Percentiles rank a stretch among this genome's conserved stretches.
Conservation (phyloP, 768 basidiomycete species). For the Ramaria rubella region DNA sequence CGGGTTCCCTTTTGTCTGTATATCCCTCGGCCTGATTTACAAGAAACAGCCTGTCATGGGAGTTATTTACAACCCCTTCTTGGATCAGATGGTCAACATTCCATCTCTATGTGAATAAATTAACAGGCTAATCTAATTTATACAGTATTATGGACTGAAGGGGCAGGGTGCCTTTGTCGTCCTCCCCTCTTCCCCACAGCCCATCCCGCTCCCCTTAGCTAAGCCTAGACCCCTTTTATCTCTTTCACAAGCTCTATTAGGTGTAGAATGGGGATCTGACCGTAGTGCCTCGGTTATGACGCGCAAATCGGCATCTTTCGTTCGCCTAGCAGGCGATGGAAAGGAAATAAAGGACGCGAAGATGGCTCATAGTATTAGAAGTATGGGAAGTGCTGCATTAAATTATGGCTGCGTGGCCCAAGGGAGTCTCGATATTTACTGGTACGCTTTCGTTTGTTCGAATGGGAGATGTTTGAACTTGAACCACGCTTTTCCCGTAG, state of each 20-base stretch:
- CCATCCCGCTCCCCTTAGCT: conserved; percentile 50
- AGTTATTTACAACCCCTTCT: conserved; percentile 90
- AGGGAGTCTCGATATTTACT: conserved; percentile 83
- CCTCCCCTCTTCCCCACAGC: conserved; percentile 29
- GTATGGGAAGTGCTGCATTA: conserved; percentile 77
- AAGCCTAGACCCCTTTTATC: conserved; percentile 52
- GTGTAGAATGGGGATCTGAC: conserved; percentile 87
- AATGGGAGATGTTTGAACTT: conserved; percentile 1
- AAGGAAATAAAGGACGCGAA: conserved; percentile 58
- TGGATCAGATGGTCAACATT: conserved; percentile 62
- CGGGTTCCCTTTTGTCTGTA: conserved; percentile 81
- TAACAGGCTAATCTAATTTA: not conserved
- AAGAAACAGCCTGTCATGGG: conserved; percentile 77
- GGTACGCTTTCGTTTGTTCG: conserved; percentile 39
- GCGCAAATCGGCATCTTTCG: conserved; percentile 61
- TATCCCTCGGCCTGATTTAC: conserved; percentile 87
- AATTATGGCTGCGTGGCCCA: conserved; percentile 83
- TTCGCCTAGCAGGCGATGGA: conserved; percentile 66
- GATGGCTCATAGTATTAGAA: conserved; percentile 82
- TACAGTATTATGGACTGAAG: conserved; percentile 69
- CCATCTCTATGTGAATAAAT: not conserved
- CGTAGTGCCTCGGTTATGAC: conserved; percentile 46
- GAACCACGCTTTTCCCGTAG: conserved; percentile 28
- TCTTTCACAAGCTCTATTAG: conserved; percentile 66
- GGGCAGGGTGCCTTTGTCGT: conserved; percentile 77